phyloP scores from a whole-genome alignment of 257 asterid genomes.

The Jacaranda copaia region DNA sequence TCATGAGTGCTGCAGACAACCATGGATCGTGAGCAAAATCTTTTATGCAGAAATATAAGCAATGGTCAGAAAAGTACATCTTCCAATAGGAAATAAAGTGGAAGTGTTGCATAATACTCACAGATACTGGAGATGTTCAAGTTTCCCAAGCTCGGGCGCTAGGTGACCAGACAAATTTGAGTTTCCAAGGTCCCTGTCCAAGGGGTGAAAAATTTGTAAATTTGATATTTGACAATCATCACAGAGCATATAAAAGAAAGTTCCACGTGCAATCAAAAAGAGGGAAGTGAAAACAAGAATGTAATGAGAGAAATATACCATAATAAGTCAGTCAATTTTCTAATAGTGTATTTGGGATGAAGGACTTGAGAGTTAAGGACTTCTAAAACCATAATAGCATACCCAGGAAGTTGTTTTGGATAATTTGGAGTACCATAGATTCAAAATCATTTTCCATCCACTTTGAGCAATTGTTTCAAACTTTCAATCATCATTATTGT shows the following conservation, averaged over 20 bases:
- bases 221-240: conserved; percentile 23
- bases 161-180: conserved; percentile 75
- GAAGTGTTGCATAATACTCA: conserved; percentile 46
- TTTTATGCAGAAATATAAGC: conserved; percentile 11
- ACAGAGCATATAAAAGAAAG: conserved; percentile 21
- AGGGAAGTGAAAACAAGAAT: conserved; percentile 14
- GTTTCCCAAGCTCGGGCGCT: conserved; percentile 77
- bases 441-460: neutral
- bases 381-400: too few species aligned
- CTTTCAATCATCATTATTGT: conserved; percentile 18
- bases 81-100: conserved; percentile 18
- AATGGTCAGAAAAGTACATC: neutral
- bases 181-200: conserved; percentile 80
- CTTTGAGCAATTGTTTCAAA: conserved; percentile 4
- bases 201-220: conserved; percentile 26
- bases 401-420: neutral
- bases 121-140: conserved; percentile 62
- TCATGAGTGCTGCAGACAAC: conserved; percentile 17
- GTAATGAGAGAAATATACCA: neutral
- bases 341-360: too few species aligned
- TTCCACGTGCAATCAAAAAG: conserved; percentile 5
- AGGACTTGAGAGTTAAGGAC: too few species aligned
- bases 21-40: neutral
- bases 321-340: neutral
- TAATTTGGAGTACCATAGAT: neutral